Base-by-base conservation (phyloP, 1,284 basidiomycete species). In the Coniferiporia weirii region DNA sequence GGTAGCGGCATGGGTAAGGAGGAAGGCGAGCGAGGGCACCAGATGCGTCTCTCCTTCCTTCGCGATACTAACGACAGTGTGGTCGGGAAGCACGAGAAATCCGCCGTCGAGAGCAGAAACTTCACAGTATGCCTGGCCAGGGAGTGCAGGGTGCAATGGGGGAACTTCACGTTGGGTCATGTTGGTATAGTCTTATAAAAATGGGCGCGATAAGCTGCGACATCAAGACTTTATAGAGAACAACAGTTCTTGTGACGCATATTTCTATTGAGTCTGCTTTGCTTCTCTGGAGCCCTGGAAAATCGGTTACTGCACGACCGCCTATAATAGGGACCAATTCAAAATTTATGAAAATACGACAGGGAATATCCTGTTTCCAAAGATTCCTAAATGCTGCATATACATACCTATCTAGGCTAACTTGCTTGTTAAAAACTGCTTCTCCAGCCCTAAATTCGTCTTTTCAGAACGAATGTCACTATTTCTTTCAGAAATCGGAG, bases 31-130 rank as follows among this genome's bases (percentile, higher is more conserved):
- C 45, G 63, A 54, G 9, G 64, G 64, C 32, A 52, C 43, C 3
- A 56, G 8, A 13, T 50, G 34, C 19, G 17, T 50, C 9, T 57
- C 54, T 19, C 57, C 49, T 20, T 38, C 17, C 19, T 32, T 55
- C 17, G 48, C 49, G 19, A 40, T 52, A 34, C 22, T 44, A 34
- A 64, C 52, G 27, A 52, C 38, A 1, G 56, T 12, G 9, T 61
- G 47, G n/a, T 35, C 50, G 6, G 61, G 54, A 5, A 64, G 19
- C 17, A 17, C 20, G 1, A 64, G 54, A 6, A 52, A 20, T n/a
- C 64, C 64, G 15, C 59, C 64, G 43, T 61, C 59, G 2, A 63
- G 52, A 5, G 57, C 62, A 22, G 64, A 64, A 19, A 63, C 62
- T 22, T 56, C 35, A 19, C 57, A 57, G 40, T 59, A 63, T 15